Percentiles rank a stretch among this genome's conserved stretches.
These are phyloP conservation scores for Arabis hirsuta DNA, from an alignment of 345 rosid species.

Conservation along the genomic window DNA sequence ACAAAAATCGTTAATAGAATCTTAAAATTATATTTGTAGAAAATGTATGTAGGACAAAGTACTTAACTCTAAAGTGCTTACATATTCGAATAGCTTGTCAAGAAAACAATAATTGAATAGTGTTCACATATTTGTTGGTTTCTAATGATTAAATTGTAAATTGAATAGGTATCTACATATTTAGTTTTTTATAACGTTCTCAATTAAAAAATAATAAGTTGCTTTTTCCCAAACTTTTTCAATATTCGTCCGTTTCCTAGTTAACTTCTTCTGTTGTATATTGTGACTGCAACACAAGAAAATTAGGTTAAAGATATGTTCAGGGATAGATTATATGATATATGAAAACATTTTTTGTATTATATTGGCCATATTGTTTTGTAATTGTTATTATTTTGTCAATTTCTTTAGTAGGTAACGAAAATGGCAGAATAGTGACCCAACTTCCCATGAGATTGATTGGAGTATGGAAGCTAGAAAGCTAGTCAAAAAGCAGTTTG, in stretches of 20 bases:
- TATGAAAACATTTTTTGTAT: conserved; percentile 24
- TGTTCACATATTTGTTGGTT: conserved; percentile 1
- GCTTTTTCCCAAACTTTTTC: background rate
- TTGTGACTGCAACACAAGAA: conserved; percentile 14
- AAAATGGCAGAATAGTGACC: conserved; percentile 34
- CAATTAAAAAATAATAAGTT: background rate
- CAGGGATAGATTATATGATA: background rate
- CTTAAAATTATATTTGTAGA: background rate
- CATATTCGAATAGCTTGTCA: background rate
- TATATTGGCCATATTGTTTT: conserved; percentile 35
- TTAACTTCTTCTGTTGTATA: conserved; percentile 35
- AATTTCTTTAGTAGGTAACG: conserved; percentile 27
- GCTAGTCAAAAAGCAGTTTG: conserved; percentile 45
- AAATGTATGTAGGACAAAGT: background rate
- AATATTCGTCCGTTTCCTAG: conserved; percentile 17
- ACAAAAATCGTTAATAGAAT: background rate
- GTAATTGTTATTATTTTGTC: conserved; percentile 25
- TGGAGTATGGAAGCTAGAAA: conserved; percentile 41
- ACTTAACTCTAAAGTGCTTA: no score
- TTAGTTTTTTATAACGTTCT: background rate
- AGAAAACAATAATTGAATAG: background rate
- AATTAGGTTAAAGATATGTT: conserved; percentile 17
- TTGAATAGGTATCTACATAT: background rate
- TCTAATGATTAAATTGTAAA: conserved; percentile 5
- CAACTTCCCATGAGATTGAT: conserved; percentile 42